A percentile compares a stretch with the other conserved stretches of the same genome.
Evolutionary conservation across 495 filamentous ascomycete species (phyloP).

Genomic region (Penicillium paxilli): DNA sequence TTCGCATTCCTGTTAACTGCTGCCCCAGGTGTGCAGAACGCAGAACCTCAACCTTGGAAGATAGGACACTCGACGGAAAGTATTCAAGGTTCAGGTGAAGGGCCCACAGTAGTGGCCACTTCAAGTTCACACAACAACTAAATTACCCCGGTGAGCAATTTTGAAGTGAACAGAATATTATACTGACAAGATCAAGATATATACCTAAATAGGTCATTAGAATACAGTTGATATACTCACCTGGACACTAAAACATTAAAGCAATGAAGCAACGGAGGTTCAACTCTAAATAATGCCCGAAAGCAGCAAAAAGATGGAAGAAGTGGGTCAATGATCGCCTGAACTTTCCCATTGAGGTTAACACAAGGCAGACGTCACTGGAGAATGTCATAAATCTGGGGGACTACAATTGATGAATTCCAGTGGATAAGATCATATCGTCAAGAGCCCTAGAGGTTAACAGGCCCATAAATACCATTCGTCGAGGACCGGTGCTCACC

Average conservation of each 20-base stretch:
- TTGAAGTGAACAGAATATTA: background rate
- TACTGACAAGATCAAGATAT: background rate
- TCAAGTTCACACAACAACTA: too few relatives aligned
- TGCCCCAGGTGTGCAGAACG: too few relatives aligned
- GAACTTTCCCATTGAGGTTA: background rate
- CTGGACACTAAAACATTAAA: background rate
- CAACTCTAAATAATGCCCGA: background rate
- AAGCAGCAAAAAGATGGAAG: background rate
- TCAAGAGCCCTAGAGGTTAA: too few relatives aligned
- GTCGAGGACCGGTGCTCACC: too few relatives aligned
- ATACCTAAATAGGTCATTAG: background rate
- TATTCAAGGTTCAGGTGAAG: too few relatives aligned
- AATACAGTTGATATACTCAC: background rate
- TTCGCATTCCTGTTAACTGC: too few relatives aligned
- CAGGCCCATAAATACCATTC: too few relatives aligned
- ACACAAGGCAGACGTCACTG: background rate
- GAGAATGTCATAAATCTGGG: background rate
- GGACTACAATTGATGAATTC: too few relatives aligned
- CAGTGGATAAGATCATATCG: too few relatives aligned
- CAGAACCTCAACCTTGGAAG: too few relatives aligned
- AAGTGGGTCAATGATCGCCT: background rate
- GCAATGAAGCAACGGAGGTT: background rate
- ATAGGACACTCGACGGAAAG: too few relatives aligned
- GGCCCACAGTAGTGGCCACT: too few relatives aligned
- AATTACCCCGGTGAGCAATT: background rate